Evolutionary conservation across 768 basidiomycete genomes (phyloP).

Genomic region (Kwoniella mangroviensis): DNA sequence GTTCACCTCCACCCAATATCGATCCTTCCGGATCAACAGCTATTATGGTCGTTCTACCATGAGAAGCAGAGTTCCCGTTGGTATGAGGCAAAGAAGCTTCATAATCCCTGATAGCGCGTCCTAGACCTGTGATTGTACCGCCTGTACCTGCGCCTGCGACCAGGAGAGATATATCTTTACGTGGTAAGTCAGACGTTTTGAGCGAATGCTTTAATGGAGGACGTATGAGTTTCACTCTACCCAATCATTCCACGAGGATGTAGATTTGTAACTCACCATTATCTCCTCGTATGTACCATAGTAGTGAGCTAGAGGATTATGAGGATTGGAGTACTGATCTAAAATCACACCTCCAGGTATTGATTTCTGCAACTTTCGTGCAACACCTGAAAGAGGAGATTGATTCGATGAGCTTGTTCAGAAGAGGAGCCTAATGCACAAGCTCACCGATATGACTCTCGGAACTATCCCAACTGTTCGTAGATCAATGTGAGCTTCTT

Average conservation of each 20-base stretch:
- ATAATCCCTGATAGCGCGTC: slow-evolving; percentile 39
- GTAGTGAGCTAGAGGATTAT: slow-evolving; percentile 92
- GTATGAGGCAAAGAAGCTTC: slow-evolving; percentile 44
- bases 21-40: slow-evolving; percentile 95
- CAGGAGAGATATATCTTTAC: slow-evolving; percentile 65
- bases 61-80: background rate
- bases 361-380: slow-evolving; percentile 72
- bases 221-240: background rate
- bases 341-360: slow-evolving; percentile 87
- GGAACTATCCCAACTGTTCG: slow-evolving; percentile 71
- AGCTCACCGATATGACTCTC: slow-evolving; percentile 87
- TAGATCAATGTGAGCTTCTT: slow-evolving; percentile 11
- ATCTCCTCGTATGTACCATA: slow-evolving; percentile 90
- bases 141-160: slow-evolving; percentile 91
- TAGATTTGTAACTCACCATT: slow-evolving; percentile 58
- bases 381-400: slow-evolving; percentile 69
- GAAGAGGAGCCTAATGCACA: too few relatives aligned
- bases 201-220: background rate
- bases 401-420: background rate
- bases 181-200: slow-evolving; percentile 64
- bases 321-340: slow-evolving; percentile 73
- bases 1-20: slow-evolving; percentile 69
- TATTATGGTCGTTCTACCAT: slow-evolving; percentile 62
- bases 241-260: too few relatives aligned
- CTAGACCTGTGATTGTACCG: slow-evolving; percentile 83